Evolutionary conservation across 345 rosid genomes (phyloP), one percentile per base, ranked within the genome.

Genomic region (Acer saccharum): DNA sequence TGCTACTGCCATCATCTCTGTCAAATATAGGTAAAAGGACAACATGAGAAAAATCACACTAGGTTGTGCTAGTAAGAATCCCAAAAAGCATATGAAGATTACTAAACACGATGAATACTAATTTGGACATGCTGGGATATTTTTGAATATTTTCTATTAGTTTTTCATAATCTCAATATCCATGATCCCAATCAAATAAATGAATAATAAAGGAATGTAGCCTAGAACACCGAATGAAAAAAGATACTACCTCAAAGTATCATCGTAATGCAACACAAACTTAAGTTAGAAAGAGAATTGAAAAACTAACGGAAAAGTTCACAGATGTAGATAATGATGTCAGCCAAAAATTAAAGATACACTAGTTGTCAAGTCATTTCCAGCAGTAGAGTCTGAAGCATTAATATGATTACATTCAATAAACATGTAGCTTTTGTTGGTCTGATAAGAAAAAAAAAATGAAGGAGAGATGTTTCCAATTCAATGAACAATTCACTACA

Each of bases 1-100:
- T 87, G 81, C 92, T 90, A 86, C 99, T 94, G 65, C 98, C 97
- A 82, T 96, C 99, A 80, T 94, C 95, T 87, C 99, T 94, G 99
- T 58, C 57, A 78, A 83, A 85, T 41, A 76, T 13, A 68, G 65
- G 65, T 23, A 83, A 67, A 58, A 75, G 32, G 35, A 71, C 69
- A 68, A 73, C 27, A 52, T 48, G 39, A 78, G 68, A 8, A 44
- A 64, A 17, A 71, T 70, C 72, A 70, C n/a, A 74, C 27, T n/a
- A 7, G 12, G 35, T 61, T 71, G 61, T 66, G 63, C 58, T 72
- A 27, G 61, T 39, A 21, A 20, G 7, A 44, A 72, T 35, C 11
- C 7, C n/a, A 18, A 57, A 17, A 17, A 57, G 20, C 64, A 21
- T 7, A 20, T 7, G 27, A 60, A 20, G 64, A 60, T 60, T 60